phyloP scores from a whole-genome alignment of 2,329 filamentous ascomycete species.

The Onygena corvina region DNA sequence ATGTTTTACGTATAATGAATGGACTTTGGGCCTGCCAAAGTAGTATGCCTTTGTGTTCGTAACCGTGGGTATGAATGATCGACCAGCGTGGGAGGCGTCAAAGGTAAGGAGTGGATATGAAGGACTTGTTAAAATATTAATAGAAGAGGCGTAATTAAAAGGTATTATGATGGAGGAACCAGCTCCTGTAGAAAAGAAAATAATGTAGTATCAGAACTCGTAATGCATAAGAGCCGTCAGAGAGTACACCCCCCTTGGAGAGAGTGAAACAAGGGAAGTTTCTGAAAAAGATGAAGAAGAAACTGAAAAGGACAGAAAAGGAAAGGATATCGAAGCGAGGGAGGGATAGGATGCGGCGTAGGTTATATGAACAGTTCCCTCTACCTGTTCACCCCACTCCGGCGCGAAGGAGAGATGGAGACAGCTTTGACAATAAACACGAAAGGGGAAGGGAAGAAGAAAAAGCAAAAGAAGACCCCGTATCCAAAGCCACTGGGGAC shows the following conservation, averaged over 20 bases:
- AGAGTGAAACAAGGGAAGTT: background rate
- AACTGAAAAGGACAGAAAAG: background rate
- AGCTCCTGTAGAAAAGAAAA: slow-evolving; percentile 5
- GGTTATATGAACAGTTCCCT: no score
- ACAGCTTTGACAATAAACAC: no score
- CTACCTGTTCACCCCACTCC: no score
- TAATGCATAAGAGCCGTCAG: background rate
- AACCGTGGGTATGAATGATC: background rate
- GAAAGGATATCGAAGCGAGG: background rate
- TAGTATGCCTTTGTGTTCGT: background rate
- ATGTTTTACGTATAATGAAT: background rate
- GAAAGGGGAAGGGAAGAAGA: no score
- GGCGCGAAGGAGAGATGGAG: no score
- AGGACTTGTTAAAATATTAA: background rate
- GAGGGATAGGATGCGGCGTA: no score
- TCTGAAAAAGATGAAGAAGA: background rate
- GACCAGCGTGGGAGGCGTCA: background rate
- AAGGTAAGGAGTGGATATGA: slow-evolving; percentile 2
- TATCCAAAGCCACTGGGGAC: no score
- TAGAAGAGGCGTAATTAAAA: background rate
- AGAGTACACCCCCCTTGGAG: background rate
- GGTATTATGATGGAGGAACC: slow-evolving; percentile 4
- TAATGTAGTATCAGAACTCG: background rate
- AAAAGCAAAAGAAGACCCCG: no score
- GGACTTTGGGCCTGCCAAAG: background rate